These are phyloP conservation scores for Penicillium sp. DNA, from an alignment of 2,329 filamentous ascomycete genomes.

Conservation along the genomic window DNA sequence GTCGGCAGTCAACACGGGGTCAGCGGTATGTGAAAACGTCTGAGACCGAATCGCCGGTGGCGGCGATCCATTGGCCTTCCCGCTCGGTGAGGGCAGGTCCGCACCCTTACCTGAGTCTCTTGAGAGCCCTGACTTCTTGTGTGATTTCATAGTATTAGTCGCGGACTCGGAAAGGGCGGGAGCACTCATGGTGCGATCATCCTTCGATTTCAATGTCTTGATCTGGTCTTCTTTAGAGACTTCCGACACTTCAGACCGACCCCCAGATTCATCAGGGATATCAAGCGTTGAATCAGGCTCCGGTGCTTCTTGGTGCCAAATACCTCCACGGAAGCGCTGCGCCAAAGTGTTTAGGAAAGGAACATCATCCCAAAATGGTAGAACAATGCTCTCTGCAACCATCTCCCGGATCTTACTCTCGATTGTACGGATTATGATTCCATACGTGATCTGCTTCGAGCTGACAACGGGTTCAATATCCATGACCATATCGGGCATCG, in stretches of 20 bases:
- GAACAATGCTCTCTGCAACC: conserved; percentile 85
- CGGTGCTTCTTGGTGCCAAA: conserved; percentile 64
- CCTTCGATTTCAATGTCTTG: conserved; percentile 37
- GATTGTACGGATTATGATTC: conserved; percentile 87
- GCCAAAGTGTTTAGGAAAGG: conserved; percentile 83
- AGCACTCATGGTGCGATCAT: conserved; percentile 41
- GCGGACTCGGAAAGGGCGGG: conserved; percentile 35
- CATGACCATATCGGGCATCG: conserved; percentile 92
- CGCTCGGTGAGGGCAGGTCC: conserved; percentile 35
- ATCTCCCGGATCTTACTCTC: conserved; percentile 95
- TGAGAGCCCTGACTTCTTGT: conserved; percentile 32
- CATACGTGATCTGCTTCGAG: conserved; percentile 92
- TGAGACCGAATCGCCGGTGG: conserved; percentile 64
- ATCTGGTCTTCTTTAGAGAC: conserved; percentile 26
- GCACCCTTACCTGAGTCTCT: conserved; percentile 26
- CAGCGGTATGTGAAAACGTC: conserved; percentile 66
- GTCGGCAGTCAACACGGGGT: conserved; percentile 71
- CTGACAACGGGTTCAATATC: conserved; percentile 95
- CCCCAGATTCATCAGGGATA: conserved; percentile 43
- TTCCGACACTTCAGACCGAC: conserved; percentile 28
- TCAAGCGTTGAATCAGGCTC: conserved; percentile 47
- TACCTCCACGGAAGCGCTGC: conserved; percentile 82
- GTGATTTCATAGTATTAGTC: conserved; percentile 30
- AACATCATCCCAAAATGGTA: conserved; percentile 94
- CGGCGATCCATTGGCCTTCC: conserved; percentile 47